phyloP scores from a whole-genome alignment of 2,329 filamentous ascomycete species.

The Stagonosporopsis tanaceti region DNA sequence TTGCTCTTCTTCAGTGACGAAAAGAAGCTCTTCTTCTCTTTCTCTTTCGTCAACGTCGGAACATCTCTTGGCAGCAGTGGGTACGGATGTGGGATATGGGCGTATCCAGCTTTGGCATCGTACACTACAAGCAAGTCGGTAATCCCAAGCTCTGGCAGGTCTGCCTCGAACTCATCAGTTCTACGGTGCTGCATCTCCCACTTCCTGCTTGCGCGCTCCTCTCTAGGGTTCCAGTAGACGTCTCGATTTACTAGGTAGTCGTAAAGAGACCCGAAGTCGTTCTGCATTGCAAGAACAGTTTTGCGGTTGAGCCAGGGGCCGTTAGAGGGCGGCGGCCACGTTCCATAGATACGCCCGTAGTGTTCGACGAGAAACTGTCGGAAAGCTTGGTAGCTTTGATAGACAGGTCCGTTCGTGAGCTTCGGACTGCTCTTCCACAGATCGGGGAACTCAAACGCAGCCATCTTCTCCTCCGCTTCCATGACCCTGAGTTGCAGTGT shows the following conservation, averaged over 20 bases:
- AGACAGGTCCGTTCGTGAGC: slow-evolving; percentile 54
- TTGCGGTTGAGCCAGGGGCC: slow-evolving; percentile 67
- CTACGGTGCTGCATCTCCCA: slow-evolving; percentile 65
- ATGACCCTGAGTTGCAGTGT: slow-evolving; percentile 70
- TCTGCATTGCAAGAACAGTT: slow-evolving; percentile 65
- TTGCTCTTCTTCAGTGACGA: slow-evolving; percentile 47
- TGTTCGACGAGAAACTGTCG: slow-evolving; percentile 67
- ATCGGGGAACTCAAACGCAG: slow-evolving; percentile 66
- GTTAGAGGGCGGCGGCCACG: slow-evolving; percentile 65
- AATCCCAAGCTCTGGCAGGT: slow-evolving; percentile 64
- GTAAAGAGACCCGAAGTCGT: slow-evolving; percentile 73
- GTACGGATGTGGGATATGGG: slow-evolving; percentile 65
- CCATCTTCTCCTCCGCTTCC: slow-evolving; percentile 68
- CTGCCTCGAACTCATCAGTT: slow-evolving; percentile 50
- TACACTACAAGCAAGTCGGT: slow-evolving; percentile 72
- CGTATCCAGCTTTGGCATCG: slow-evolving; percentile 67
- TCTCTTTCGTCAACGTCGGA: slow-evolving; percentile 30
- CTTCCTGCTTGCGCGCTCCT: slow-evolving; percentile 68
- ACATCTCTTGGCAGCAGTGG: slow-evolving; percentile 64
- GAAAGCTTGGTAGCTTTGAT: slow-evolving; percentile 66
- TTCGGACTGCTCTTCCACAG: slow-evolving; percentile 60
- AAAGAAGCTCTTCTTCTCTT: slow-evolving; percentile 46
- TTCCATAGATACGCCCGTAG: slow-evolving; percentile 64
- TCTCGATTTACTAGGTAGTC: slow-evolving; percentile 75
- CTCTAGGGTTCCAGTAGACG: slow-evolving; percentile 69